phyloP scores from a whole-genome alignment of 31 red algal genomes.

The Porphyra umbilicalis region DNA sequence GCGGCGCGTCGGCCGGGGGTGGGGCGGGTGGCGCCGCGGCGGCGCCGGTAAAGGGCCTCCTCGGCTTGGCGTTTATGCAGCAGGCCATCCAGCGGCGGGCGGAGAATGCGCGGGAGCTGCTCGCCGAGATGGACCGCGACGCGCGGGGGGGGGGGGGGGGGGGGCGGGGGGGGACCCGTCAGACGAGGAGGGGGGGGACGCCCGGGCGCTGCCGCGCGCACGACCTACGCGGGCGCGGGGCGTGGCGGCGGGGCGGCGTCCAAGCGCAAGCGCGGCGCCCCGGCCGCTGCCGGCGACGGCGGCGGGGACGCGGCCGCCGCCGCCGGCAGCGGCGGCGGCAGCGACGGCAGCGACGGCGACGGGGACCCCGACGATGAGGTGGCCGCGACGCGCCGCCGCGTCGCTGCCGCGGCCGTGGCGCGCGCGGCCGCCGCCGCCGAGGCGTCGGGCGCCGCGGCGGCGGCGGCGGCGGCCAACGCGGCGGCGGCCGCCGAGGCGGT shows the following conservation, averaged over 20 bases:
- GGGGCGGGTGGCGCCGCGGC: neutral
- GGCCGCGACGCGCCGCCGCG: neutral
- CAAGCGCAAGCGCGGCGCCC: neutral
- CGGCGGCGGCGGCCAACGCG: neutral
- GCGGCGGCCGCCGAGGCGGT: neutral
- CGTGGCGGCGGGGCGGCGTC: neutral
- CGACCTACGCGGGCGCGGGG: neutral
- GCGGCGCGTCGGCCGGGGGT: neutral
- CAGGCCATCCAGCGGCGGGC: slow-evolving; percentile 28
- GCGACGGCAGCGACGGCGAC: neutral
- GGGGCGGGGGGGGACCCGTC: neutral
- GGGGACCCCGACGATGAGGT: neutral
- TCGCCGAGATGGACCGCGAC: slow-evolving; percentile 31
- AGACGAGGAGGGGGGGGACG: neutral
- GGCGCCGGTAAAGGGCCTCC: slow-evolving; percentile 29
- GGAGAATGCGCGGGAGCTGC: slow-evolving; percentile 25
- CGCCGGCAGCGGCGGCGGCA: neutral
- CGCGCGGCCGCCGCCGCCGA: neutral
- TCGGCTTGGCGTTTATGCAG: slow-evolving; percentile 56
- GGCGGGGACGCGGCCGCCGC: neutral
- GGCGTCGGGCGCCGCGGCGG: neutral
- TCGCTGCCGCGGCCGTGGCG: neutral
- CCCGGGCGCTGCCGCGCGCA: neutral
- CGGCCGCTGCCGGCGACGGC: neutral
- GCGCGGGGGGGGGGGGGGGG: neutral